These are phyloP conservation scores for Larix kaempferi DNA, from an alignment of 75 land plant species.

Conservation along the genomic window DNA sequence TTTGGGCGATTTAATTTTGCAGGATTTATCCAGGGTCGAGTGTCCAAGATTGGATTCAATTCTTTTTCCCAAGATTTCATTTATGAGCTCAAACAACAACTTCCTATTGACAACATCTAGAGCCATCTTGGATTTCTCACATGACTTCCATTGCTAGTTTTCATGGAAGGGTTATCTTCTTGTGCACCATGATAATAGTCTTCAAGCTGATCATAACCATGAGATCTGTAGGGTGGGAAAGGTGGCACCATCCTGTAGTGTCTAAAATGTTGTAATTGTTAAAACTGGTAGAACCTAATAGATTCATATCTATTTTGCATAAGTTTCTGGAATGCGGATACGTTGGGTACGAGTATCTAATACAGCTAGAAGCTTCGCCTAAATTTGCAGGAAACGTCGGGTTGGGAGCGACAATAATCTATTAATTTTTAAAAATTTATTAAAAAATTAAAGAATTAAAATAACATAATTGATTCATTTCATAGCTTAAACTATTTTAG, in stretches of 20 bases:
- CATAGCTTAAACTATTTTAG: too few relatives aligned
- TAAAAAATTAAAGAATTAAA: too few relatives aligned
- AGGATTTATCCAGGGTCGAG: slow-evolving; percentile 2
- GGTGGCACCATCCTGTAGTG: slow-evolving; percentile 17
- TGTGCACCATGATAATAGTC: not conserved
- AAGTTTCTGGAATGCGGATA: too few relatives aligned
- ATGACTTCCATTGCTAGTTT: not conserved
- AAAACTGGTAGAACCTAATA: slow-evolving; percentile 1
- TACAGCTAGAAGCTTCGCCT: too few relatives aligned
- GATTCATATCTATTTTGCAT: too few relatives aligned
- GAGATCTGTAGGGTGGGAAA: slow-evolving; percentile 31
- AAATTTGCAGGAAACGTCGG: too few relatives aligned
- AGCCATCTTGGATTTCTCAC: not conserved
- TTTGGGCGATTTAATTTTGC: not conserved
- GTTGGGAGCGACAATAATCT: too few relatives aligned
- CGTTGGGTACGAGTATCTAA: too few relatives aligned
- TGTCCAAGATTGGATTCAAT: slow-evolving; percentile 13
- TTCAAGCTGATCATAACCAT: slow-evolving; percentile 30
- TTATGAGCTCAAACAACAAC: slow-evolving; percentile 30
- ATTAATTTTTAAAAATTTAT: too few relatives aligned
- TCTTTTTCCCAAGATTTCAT: slow-evolving; percentile 22
- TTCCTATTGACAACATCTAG: slow-evolving; percentile 17
- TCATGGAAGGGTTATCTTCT: not conserved
- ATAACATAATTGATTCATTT: too few relatives aligned
- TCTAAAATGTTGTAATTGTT: not conserved